A percentile compares a stretch with the other conserved stretches of the same genome.
phyloP scores from a whole-genome alignment of 176 grass and related monocot species.

The Lolium multiflorum region DNA sequence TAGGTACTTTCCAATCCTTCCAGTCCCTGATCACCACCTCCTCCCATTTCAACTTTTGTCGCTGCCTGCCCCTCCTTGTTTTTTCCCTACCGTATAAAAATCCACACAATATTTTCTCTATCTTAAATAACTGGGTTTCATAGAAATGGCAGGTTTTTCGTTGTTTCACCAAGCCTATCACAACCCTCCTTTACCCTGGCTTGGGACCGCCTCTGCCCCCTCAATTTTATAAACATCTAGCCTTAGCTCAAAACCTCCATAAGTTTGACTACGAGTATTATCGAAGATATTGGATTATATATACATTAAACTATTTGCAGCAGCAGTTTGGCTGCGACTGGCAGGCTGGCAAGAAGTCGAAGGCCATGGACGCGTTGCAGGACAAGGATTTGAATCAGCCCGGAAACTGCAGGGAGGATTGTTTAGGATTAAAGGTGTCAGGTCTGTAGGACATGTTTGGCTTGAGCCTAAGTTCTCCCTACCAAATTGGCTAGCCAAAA shows the following conservation, averaged over 20 bases:
- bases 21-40: not conserved
- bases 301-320: not conserved
- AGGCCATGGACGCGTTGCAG: not conserved
- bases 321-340: not conserved
- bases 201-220: not conserved
- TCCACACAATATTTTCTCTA: too few species aligned
- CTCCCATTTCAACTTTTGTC: not conserved
- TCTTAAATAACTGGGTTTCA: too few species aligned
- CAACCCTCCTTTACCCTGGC: too few species aligned
- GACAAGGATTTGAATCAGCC: not conserved
- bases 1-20: not conserved
- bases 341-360: not conserved
- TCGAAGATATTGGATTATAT: not conserved
- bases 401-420: not conserved
- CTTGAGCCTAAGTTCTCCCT: not conserved
- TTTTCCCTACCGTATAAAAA: not conserved
- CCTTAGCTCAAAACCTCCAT: not conserved
- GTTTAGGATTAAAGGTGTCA: not conserved
- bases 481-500: not conserved
- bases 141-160: too few species aligned
- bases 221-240: not conserved
- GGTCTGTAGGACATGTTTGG: not conserved
- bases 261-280: not conserved
- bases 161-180: too few species aligned
- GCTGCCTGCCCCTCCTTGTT: not conserved